Conservation (phyloP, 768 basidiomycete species). For the Termitomyces sp. region DNA sequence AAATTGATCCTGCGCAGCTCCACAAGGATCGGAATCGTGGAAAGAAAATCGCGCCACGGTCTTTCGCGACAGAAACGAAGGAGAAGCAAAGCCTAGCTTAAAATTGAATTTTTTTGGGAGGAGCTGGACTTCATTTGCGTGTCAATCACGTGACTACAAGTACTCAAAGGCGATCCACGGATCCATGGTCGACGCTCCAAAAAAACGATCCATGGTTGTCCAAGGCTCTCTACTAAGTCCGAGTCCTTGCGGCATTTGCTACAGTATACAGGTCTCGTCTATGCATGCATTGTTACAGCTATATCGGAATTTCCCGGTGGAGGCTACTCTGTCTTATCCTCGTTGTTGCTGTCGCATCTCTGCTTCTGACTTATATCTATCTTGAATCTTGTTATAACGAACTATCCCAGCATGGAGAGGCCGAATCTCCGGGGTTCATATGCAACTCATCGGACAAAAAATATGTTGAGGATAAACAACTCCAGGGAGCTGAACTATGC, state of each 20-base stretch:
- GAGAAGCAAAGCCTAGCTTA: background rate
- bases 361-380: conserved; percentile 30
- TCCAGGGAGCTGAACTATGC: conserved; percentile 35
- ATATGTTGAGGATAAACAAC: conserved; percentile 43
- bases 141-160: background rate
- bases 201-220: background rate
- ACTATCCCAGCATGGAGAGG: conserved; percentile 27
- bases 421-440: conserved; percentile 26
- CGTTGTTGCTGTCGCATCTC: conserved; percentile 12
- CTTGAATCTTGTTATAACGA: conserved; percentile 31
- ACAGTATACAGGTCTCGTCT: background rate
- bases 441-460: conserved; percentile 26
- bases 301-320: conserved; percentile 11
- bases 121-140: too few species aligned
- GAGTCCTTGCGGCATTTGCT: background rate
- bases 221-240: background rate
- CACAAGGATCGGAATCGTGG: background rate
- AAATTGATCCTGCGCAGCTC: background rate
- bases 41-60: background rate
- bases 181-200: too few species aligned
- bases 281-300: conserved; percentile 19
- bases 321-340: conserved; percentile 20
- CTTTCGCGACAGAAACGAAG: background rate
- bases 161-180: too few species aligned
- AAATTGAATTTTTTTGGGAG: too few species aligned